Evolutionary conservation across 331 rosid species (phyloP).

Genomic region (Prunus yedoensis): DNA sequence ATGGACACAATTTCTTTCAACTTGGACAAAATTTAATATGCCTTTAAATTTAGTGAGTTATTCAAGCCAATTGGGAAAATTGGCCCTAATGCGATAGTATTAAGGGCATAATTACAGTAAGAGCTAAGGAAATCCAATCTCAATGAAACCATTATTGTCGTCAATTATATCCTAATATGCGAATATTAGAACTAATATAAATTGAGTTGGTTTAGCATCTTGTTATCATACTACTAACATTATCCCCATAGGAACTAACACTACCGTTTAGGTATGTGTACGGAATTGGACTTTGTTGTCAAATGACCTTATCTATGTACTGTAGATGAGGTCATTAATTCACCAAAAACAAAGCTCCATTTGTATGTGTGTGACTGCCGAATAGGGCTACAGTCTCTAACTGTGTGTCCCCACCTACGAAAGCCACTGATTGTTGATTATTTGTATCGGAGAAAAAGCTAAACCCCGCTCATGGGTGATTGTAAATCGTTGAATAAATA

Average conservation of each 20-base stretch:
- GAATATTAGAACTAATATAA: neutral
- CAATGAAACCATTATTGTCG: neutral
- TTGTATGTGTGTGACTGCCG: conserved; percentile 9
- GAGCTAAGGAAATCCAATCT: neutral
- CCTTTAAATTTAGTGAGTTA: no score
- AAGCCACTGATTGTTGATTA: no score
- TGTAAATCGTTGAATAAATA: no score
- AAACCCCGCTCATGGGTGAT: no score
- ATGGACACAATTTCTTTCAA: no score
- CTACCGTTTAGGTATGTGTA: neutral
- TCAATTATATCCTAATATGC: neutral
- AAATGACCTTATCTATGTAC: neutral
- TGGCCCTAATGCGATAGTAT: neutral
- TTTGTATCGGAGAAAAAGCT: no score
- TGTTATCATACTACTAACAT: neutral
- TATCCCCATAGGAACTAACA: neutral
- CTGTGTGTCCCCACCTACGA: no score
- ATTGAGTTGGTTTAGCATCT: no score
- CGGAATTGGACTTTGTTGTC: neutral
- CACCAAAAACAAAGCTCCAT: neutral
- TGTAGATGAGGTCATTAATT: neutral
- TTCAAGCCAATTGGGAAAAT: no score
- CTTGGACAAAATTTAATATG: no score
- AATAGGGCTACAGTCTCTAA: neutral
- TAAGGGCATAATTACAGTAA: neutral